These are phyloP conservation scores for Neofusicoccum laricinum DNA, from an alignment of 2,329 filamentous ascomycete genomes.

Conservation along the genomic window DNA sequence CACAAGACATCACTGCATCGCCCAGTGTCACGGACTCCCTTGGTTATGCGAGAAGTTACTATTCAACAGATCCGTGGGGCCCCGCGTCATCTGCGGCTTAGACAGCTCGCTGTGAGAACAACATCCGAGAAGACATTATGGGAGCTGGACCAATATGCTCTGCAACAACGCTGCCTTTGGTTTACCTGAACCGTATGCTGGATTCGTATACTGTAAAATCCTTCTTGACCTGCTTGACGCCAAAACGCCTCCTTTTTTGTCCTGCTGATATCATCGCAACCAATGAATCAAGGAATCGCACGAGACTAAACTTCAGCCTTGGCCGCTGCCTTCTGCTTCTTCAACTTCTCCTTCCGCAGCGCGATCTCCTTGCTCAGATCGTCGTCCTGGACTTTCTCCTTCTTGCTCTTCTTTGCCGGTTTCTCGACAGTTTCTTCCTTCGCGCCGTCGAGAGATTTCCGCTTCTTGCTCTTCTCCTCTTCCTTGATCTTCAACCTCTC, in stretches of 20 bases:
- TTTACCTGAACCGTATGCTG: background rate
- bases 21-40: too few species aligned
- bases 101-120: too few species aligned
- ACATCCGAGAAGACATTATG: too few species aligned
- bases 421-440: constrained; percentile 33
- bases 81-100: too few species aligned
- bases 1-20: background rate
- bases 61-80: too few species aligned
- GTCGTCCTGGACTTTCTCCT: constrained; percentile 35
- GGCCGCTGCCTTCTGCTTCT: constrained; percentile 49
- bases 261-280: constrained; percentile 2
- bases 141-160: background rate
- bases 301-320: constrained; percentile 2
- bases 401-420: constrained; percentile 51
- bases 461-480: constrained; percentile 16
- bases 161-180: background rate
- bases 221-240: constrained; percentile 14
- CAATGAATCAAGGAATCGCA: background rate
- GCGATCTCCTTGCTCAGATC: constrained; percentile 21
- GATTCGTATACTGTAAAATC: background rate
- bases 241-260: constrained; percentile 12
- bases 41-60: too few species aligned
- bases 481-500: constrained; percentile 15
- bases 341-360: constrained; percentile 47
- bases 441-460: constrained; percentile 12